Conservation (phyloP, 1,139 yeast species). For the Scheffersomyces quercinus region DNA sequence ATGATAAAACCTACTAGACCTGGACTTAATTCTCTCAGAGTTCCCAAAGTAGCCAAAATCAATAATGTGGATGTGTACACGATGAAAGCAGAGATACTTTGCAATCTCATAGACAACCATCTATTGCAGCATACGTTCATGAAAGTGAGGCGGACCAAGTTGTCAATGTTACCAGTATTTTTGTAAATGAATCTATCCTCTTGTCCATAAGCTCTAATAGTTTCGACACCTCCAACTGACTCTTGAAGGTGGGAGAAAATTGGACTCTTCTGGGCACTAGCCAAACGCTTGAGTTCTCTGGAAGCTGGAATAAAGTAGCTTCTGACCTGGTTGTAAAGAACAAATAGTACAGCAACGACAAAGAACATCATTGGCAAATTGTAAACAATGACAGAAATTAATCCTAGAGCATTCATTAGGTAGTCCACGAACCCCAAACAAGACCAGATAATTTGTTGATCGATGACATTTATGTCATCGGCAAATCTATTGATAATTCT, state of each 20-base stretch:
- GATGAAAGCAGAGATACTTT: slow-evolving; percentile 33
- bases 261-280: slow-evolving; percentile 34
- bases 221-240: slow-evolving; percentile 38
- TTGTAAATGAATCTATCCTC: slow-evolving; percentile 26
- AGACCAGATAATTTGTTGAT: slow-evolving; percentile 34
- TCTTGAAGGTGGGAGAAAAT: slow-evolving; percentile 40
- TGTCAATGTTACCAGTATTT: slow-evolving; percentile 21
- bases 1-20: slow-evolving; percentile 40
- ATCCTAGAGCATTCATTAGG: slow-evolving; percentile 23
- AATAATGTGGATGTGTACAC: slow-evolving; percentile 30
- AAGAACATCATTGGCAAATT: slow-evolving; percentile 37
- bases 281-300: slow-evolving; percentile 37
- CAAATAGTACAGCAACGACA: slow-evolving; percentile 21
- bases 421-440: slow-evolving; percentile 25
- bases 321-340: slow-evolving; percentile 31
- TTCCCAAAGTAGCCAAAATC: slow-evolving; percentile 23
- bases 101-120: slow-evolving; percentile 43
- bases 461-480: slow-evolving; percentile 38
- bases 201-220: slow-evolving; percentile 34
- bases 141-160: slow-evolving; percentile 21
- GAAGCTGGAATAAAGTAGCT: slow-evolving; percentile 35
- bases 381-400: slow-evolving; percentile 28
- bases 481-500: slow-evolving; percentile 42
- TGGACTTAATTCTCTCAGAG: slow-evolving; percentile 22
- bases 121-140: slow-evolving; percentile 29